Percentiles rank a stretch among this genome's conserved stretches.
Conservation (phyloP, 169 alveolate species). For the Plasmodium coatneyi region DNA sequence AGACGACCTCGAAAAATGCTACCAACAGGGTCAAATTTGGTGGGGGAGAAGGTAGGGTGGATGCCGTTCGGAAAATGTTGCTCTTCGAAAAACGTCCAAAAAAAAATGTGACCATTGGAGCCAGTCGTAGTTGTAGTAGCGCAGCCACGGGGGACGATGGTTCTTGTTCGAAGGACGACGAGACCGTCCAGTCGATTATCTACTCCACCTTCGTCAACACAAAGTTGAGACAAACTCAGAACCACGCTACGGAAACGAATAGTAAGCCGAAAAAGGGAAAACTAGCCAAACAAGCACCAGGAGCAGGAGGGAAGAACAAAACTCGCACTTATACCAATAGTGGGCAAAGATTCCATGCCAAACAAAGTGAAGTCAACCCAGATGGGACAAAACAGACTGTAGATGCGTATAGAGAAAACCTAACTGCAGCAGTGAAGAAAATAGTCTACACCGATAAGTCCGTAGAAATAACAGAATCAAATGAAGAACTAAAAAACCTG, state of each 20-base stretch:
- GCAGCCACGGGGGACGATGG: not conserved
- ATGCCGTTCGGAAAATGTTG: not conserved
- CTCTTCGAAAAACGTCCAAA: conserved; percentile 19
- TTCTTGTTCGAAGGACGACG: not conserved
- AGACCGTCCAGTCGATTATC: conserved; percentile 14
- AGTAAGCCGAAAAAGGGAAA: not conserved
- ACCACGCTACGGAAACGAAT: not conserved
- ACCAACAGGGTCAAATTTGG: not conserved
- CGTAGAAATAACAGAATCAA: conserved; percentile 13
- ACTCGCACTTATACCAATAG: not conserved
- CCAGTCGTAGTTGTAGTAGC: not conserved
- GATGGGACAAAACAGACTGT: not conserved
- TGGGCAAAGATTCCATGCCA: not conserved
- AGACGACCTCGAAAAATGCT: not conserved
- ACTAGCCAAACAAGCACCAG: not conserved
- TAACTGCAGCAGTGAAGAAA: not conserved
- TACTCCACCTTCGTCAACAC: conserved; percentile 31
- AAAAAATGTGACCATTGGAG: not conserved
- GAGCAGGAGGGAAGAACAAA: not conserved
- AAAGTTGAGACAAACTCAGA: not conserved
- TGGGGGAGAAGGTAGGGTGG: not conserved
- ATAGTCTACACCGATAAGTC: not conserved
- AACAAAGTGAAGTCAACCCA: not conserved
- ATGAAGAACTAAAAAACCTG: conserved; percentile 8
- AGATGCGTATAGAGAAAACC: not conserved